Conservation (phyloP, 1,284 basidiomycete genomes). For the Inonotus hispidus region DNA sequence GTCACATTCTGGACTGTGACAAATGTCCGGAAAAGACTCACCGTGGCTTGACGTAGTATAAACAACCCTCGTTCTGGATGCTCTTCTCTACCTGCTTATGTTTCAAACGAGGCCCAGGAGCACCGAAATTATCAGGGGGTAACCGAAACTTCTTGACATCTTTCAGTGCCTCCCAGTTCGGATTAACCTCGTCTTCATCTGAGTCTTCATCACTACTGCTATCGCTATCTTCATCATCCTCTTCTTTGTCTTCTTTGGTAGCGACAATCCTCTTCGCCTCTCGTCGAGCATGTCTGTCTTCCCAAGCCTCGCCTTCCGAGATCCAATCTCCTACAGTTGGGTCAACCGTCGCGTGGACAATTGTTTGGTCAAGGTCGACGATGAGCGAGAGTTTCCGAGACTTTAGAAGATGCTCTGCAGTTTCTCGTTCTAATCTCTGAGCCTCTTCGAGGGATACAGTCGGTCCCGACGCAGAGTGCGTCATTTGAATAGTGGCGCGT, state of each 20-base stretch:
- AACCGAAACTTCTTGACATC: constrained; percentile 88
- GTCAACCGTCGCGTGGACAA: constrained; percentile 98
- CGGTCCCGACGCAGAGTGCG: constrained; percentile 73
- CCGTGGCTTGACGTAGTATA: constrained; percentile 98
- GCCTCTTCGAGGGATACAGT: constrained; percentile 84
- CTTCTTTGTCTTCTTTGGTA: constrained; percentile 23
- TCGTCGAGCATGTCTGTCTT: constrained; percentile 42
- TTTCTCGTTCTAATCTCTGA: constrained; percentile 79
- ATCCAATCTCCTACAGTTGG: constrained; percentile 99
- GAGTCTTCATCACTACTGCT: constrained; percentile 32
- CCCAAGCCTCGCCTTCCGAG: constrained; percentile 73
- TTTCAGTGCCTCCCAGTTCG: constrained; percentile 83
- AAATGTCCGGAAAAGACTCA: constrained; percentile 33
- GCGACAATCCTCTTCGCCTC: constrained; percentile 29
- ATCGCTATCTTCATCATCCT: constrained; percentile 36
- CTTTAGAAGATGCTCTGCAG: constrained; percentile 71
- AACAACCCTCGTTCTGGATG: constrained; percentile 74
- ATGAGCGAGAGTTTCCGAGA: constrained; percentile 86
- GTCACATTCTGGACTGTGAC: constrained; percentile 8
- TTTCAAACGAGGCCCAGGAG: constrained; percentile 31
- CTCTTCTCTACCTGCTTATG: constrained; percentile 52
- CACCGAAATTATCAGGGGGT: constrained; percentile 69
- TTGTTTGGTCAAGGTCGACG: constrained; percentile 97
- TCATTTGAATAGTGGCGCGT: constrained; percentile 81
- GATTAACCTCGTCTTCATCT: constrained; percentile 63